Base-by-base conservation (phyloP, 306 rosid genomes). In the Oemleria cerasiformis region DNA sequence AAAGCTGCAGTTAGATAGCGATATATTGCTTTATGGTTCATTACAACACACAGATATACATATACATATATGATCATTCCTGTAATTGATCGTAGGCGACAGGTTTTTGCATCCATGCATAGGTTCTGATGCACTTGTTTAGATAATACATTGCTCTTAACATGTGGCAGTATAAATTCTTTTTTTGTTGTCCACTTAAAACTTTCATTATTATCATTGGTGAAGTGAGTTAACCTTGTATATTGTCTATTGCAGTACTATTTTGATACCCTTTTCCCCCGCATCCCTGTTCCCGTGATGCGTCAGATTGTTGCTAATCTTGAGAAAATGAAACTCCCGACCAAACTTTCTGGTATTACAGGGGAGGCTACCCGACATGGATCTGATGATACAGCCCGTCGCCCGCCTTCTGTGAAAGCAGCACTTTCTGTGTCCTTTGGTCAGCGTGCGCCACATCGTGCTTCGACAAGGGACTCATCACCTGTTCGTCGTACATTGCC, bases 401-500 rank as follows among this genome's bases (percentile, higher is more conserved):
- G 99, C 23, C 99, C 99, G 6, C 99, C 99, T 45, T 94, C 99
- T 63, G 99, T 94, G 59, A 94, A 91, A 79, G 99, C 99, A 5
- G 87, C 99, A 20, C 97, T 94, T 62, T 91, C 99, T 19, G 99
- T 94, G 71, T 91, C 99, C 71, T 94, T 94, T 86, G 97, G 99
- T 63, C 99, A 94, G 77, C 91, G 99, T 39, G 99, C 99, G 30
- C 99, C 99, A 47, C 99, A 94, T 81, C 96, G 97, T 16, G 97
- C 99, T 48, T 87, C 97, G 43, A 91, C 99, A 15, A 84, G 99
- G 87, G 99, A 89, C 74, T 94, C 99, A 13, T 94, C 99, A 47
- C 97, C 99, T 72, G 84, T 94, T 64, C 97, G 97, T 30, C 91
- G 99, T 2, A 91, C 91, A 5, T 43, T 79, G 57, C 88, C 90